Evolutionary conservation across 805 yeast genomes (phyloP).

Genomic region (Candida hungchunana): DNA sequence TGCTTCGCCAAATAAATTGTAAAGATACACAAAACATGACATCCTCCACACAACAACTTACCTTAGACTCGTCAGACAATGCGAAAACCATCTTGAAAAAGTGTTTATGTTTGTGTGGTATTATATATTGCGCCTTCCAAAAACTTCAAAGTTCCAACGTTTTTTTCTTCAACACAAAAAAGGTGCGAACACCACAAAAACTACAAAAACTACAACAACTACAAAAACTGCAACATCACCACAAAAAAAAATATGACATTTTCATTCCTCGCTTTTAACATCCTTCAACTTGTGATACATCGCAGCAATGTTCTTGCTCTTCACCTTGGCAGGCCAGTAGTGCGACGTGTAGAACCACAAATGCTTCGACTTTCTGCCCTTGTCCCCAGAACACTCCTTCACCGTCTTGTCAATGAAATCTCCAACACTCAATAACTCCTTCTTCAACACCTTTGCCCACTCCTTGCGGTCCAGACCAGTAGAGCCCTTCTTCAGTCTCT

Average conservation of each 20-base stretch:
- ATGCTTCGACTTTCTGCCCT: conserved; percentile 50
- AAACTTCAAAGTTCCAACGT: no score
- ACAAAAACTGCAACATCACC: no score
- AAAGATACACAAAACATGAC: not conserved
- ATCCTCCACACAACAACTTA: conserved; percentile 13
- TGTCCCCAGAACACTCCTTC: conserved; percentile 24
- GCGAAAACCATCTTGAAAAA: conserved; percentile 36
- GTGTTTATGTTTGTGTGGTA: no score
- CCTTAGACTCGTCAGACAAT: conserved; percentile 43
- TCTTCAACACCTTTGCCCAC: conserved; percentile 68
- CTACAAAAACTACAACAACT: no score
- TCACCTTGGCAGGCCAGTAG: conserved; percentile 87
- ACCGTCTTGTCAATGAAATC: conserved; percentile 53
- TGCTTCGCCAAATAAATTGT: no score
- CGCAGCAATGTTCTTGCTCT: conserved; percentile 62
- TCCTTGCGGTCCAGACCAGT: conserved; percentile 70
- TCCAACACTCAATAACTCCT: conserved; percentile 69
- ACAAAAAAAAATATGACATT: no score
- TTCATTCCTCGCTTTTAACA: no score
- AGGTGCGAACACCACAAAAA: no score
- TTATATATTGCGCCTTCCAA: no score
- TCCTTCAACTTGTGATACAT: conserved; percentile 68
- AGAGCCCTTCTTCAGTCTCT: conserved; percentile 64
- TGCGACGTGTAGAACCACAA: conserved; percentile 80
- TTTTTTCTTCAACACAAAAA: no score